Percentiles rank a stretch among this genome's conserved stretches.
Conservation (phyloP, 345 rosid genomes). For the Mangifera indica region DNA sequence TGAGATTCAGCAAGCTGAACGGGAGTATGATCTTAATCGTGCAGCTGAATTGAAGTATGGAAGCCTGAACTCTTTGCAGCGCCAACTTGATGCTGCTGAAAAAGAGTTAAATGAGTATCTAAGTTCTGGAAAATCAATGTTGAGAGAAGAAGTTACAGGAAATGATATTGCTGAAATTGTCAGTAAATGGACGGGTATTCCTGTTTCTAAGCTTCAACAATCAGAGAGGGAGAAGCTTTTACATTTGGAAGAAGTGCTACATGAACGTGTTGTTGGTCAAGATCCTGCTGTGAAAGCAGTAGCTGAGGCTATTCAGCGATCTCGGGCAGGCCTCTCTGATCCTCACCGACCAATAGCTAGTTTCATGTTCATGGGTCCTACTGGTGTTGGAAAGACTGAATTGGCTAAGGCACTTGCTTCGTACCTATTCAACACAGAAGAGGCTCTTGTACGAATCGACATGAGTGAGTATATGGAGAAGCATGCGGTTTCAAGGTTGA, state of each 20-base stretch:
- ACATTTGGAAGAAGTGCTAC: constrained; percentile 87
- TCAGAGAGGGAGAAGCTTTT: constrained; percentile 88
- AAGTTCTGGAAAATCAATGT: constrained; percentile 93
- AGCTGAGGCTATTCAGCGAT: constrained; percentile 96
- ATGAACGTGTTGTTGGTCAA: constrained; percentile 93
- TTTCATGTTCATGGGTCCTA: constrained; percentile 99
- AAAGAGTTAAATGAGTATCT: constrained; percentile 85
- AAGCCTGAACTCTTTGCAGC: constrained; percentile 84
- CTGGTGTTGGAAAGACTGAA: constrained; percentile 98
- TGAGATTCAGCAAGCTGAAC: constrained; percentile 98
- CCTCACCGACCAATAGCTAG: constrained; percentile 97
- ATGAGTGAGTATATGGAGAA: constrained; percentile 99
- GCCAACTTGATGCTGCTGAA: constrained; percentile 80
- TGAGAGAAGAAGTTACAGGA: constrained; percentile 95
- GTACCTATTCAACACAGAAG: constrained; percentile 92
- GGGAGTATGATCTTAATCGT: constrained; percentile 97
- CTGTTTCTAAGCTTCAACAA: constrained; percentile 92
- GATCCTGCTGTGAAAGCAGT: constrained; percentile 90
- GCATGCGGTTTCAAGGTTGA: constrained; percentile 94
- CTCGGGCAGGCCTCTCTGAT: constrained; percentile 97
- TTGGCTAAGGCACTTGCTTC: constrained; percentile 94
- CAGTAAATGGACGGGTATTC: constrained; percentile 98
- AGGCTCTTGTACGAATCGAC: constrained; percentile 88
- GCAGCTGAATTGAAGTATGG: constrained; percentile 98
- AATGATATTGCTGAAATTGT: constrained; percentile 92